Evolutionary conservation across 805 yeast genomes (phyloP), one percentile per base, ranked within the genome.

Genomic region (Metschnikowia arizonensis): DNA sequence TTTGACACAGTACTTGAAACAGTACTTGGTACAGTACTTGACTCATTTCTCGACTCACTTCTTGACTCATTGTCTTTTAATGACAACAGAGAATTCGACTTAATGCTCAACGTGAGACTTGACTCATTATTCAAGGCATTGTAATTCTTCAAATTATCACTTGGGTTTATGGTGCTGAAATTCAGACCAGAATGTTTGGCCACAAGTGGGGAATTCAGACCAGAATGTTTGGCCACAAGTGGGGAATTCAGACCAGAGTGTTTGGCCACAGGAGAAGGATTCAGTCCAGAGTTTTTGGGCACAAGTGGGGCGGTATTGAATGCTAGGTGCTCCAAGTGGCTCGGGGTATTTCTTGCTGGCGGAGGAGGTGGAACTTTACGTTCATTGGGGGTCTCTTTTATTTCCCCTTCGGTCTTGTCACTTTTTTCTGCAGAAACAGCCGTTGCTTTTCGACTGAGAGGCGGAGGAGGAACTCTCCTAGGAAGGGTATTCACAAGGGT

Each of bases 271-370:
- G n/a, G n/a, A n/a, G n/a, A n/a, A n/a, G n/a, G n/a, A n/a, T 14
- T 39, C 34, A 23, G 34, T 1, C 57, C 53, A 4, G 70, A 60
- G 30, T 54, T 60, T 7, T 64, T 63, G 5, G 74, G 74, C 17
- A 69, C 61, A 15, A 71, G 62, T 1, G 74, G 74, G 1, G 71
- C 57, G 1, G 69, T 49, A 3, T 69, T 55, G 42, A 69, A 69
- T 2, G 69, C 74, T 35, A 64, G 50, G 15, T 50, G 53, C 25
- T 46, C 43, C 24, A 49, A 28, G 15, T 52, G 43, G 6, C 26
- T 29, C 3, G 43, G 47, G 8, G 55, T 39, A 8, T 41, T 19
- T 28, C 49, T 30, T 45, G 48, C 33, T 15, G 45, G 42, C 15
- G 35, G 48, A 9, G 43, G 47, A 6, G 48, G 48, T 3, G 47